Base-by-base conservation (phyloP, 192 early-diverging fungal species). In the Pilaira anomala region DNA sequence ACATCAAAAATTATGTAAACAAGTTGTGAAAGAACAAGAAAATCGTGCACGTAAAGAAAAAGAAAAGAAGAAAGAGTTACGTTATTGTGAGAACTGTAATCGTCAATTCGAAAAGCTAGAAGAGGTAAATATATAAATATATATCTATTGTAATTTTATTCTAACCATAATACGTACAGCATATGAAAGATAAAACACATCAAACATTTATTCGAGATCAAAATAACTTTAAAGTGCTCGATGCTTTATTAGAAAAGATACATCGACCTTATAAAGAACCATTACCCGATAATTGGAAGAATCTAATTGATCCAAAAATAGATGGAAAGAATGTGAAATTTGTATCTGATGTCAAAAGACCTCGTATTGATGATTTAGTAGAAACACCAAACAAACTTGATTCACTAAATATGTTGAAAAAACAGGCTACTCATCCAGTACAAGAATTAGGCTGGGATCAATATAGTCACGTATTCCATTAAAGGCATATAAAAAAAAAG, bases 81-180 rank as follows among this genome's bases (percentile, higher is more conserved):
- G 60, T 4, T 62, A 48, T 5, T 62, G 60, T 22, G 60, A 62
- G 21, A 62, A 62, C 18, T 62, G 60, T 48, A 62, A 62, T 22
- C 33, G 28, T 29, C 42, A 48, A 26, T 62, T 62, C 33, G 29
- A 26, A 6, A 48, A 16, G 4, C 30, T 48, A 33, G 60, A 62
- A 62, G 29, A 62, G 60, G 60, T 62, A 62, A 62, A 40, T 41
- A 28, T 28, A 7, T 24, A 8, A 41, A 46, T 33, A n/a, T n/a
- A n/a, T n/a, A n/a, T n/a, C n/a, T n/a, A n/a, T n/a, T n/a, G n/a
- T 14, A 1, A 29, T 61, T 9, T 60, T 7, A 16, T 60, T 28
- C n/a, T 60, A 13, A 45, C 30, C 3, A 44, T 6, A 60, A 58
- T 56, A 19, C 22, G 16, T 33, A 19, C 49, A 62, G 60, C 60